Evolutionary conservation across 2,329 filamentous ascomycete species (phyloP).

Genomic region (Colletotrichum sp.): DNA sequence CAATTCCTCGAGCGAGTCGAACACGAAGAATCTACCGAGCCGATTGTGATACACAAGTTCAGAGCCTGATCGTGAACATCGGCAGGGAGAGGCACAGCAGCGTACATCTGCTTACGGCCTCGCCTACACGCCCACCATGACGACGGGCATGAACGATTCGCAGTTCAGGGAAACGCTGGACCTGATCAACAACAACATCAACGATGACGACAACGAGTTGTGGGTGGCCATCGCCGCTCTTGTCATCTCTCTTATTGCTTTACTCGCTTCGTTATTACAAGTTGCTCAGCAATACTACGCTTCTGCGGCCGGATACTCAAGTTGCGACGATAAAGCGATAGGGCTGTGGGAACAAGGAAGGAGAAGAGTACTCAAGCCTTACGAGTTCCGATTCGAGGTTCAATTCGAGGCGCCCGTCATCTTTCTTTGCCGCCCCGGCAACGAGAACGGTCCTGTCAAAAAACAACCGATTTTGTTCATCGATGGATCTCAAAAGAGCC

Average conservation of each 20-base stretch:
- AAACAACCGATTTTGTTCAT: conserved; percentile 37
- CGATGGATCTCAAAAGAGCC: conserved; percentile 41
- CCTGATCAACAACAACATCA: conserved; percentile 11
- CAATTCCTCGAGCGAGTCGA: not conserved
- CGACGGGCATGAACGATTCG: conserved; percentile 2
- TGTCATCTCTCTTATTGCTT: conserved; percentile 51
- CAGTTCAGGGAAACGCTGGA: not conserved
- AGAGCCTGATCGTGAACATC: no score
- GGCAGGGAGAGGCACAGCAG: no score
- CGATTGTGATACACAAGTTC: not conserved
- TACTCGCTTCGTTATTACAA: conserved; percentile 50
- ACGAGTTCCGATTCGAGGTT: conserved; percentile 55
- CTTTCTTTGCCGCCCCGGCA: conserved; percentile 47
- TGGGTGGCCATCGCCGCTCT: conserved; percentile 49
- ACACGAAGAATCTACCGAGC: not conserved
- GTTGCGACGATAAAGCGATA: conserved; percentile 53
- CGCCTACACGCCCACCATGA: not conserved
- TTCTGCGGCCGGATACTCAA: conserved; percentile 54
- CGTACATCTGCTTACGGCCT: no score
- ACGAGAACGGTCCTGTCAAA: conserved; percentile 40
- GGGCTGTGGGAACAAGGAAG: conserved; percentile 49
- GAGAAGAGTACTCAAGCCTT: conserved; percentile 41
- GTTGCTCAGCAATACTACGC: conserved; percentile 56
- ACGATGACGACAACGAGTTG: conserved; percentile 33
- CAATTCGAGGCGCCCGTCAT: conserved; percentile 55